Base-by-base conservation (phyloP, 1,139 yeast species). In the Yamadazyma diddensiae region DNA sequence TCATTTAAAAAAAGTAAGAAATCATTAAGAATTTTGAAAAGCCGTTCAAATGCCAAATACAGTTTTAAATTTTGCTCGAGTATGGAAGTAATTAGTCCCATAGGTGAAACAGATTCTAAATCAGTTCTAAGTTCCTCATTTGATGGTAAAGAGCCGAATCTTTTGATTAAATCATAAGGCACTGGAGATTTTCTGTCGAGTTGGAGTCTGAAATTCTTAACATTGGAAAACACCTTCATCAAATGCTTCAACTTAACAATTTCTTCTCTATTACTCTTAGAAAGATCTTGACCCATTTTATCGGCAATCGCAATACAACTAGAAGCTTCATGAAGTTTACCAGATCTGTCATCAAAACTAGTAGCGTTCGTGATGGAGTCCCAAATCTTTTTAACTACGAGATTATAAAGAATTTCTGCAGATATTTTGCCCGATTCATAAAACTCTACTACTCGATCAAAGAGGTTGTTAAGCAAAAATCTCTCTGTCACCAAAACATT, bases 21-120 rank as follows among this genome's bases (percentile, higher is more conserved):
- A 29, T 69, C 68, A 29, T 56, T 55, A 19, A 73, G 42, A 1
- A 80, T 55, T 7, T 56, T 52, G 43, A 61, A 62, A 7, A 81
- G 52, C 28, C 62, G 62, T 6, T 63, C 69, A 24, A 61, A 55
- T n/a, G 78, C 70, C 34, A 62, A 50, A 42, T 79, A 80, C 6
- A 82, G 66, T 18, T 61, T 60, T 0, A 73, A 67, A 45, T 82
- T 81, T 28, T 76, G 61, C 39, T 79, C 85, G 12, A 81, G 54
- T 4, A 81, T 60, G 6, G 50, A 35, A 4, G 64, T 52, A 1
- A 65, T 50, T 25, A 69, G 42, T 3, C 51, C 51, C 39, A 63
- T 43, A 1, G 63, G 62, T 6, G 53, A 43, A 12, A 33, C 28
- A 14, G 41, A 29, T 31, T 47, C 50, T 20, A 39, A 36, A 12